Conservation (phyloP, 805 yeast genomes). For the Teunomyces aglyptinius region DNA sequence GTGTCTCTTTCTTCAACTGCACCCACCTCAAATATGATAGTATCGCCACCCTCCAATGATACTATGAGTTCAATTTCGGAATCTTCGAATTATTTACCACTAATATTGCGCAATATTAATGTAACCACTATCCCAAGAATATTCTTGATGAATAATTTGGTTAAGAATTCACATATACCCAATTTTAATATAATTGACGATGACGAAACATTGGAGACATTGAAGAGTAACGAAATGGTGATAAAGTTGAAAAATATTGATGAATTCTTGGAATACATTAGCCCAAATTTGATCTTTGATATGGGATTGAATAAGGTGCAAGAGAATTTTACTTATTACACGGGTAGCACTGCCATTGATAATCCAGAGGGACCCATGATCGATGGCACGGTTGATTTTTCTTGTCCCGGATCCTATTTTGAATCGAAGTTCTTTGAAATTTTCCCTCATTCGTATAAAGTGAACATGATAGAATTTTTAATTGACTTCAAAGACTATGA, state of each 20-base stretch:
- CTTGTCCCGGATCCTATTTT: slow-evolving; percentile 8
- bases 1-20: neutral
- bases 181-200: slow-evolving; percentile 32
- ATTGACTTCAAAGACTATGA: slow-evolving; percentile 20
- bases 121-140: slow-evolving; percentile 58
- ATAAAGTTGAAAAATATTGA: slow-evolving; percentile 28
- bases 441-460: slow-evolving; percentile 33
- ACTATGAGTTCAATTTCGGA: slow-evolving; percentile 20
- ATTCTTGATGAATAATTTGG: slow-evolving; percentile 42
- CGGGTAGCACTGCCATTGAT: slow-evolving; percentile 1
- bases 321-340: slow-evolving; percentile 12
- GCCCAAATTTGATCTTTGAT: slow-evolving; percentile 41
- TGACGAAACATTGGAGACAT: slow-evolving; percentile 31
- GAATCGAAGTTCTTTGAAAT: slow-evolving; percentile 19
- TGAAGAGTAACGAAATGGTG: slow-evolving; percentile 29
- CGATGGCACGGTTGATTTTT: slow-evolving; percentile 1
- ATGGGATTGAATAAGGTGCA: slow-evolving; percentile 23
- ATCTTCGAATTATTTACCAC: slow-evolving; percentile 63
- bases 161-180: slow-evolving; percentile 14
- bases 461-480: slow-evolving; percentile 35
- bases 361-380: slow-evolving; percentile 6
- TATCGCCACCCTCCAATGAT: slow-evolving; percentile 2
- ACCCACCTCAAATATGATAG: neutral
- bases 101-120: slow-evolving; percentile 63
- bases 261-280: slow-evolving; percentile 38